Evolutionary conservation across 1,139 yeast genomes (phyloP), one percentile per base, ranked within the genome.

Genomic region (Diutina catenulata): DNA sequence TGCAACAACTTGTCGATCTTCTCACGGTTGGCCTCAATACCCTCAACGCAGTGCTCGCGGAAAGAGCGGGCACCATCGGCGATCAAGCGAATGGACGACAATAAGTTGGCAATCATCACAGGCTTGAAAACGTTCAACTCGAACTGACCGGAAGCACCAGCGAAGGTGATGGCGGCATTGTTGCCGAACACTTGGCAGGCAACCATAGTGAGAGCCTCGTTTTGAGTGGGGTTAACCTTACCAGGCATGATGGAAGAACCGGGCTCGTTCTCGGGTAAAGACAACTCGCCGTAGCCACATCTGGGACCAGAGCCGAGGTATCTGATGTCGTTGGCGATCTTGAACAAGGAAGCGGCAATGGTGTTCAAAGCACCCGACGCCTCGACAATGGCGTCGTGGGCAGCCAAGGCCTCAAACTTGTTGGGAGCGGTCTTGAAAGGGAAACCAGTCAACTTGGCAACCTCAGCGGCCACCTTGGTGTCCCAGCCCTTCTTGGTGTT

Each of bases 211-310:
- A 91, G 69, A 40, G 98, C 98, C 70, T 91, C 98, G 62, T 88
- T 88, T 70, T 91, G 98, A 42, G 98, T 91, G 49, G 98, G 98
- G 73, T 91, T 91, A 47, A 91, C 97, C 69, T 91, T 91, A 57
- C 98, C 98, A 40, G 98, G 98, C 98, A 93, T 91, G 62, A 91
- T 91, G 23, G 96, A 86, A 43, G 96, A 86, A 56, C 98, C 98
- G 42, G 98, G 98, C 66, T 91, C 98, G 61, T 93, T 93, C 69
- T 88, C 98, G 46, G 98, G 98, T 50, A 91, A 71, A 23, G 87
- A 59, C 52, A 91, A 76, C 66, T 91, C 98, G 41, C 97, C 97
- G 64, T 91, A 91, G 43, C 98, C 98, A 67, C 98, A 91, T 68
- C 98, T 80, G 56, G 98, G 98, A 51, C 98, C 98, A 32, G 96